These are phyloP conservation scores for Hypoxylon fragiforme DNA, from an alignment of 495 filamentous ascomycete genomes.

Conservation along the genomic window DNA sequence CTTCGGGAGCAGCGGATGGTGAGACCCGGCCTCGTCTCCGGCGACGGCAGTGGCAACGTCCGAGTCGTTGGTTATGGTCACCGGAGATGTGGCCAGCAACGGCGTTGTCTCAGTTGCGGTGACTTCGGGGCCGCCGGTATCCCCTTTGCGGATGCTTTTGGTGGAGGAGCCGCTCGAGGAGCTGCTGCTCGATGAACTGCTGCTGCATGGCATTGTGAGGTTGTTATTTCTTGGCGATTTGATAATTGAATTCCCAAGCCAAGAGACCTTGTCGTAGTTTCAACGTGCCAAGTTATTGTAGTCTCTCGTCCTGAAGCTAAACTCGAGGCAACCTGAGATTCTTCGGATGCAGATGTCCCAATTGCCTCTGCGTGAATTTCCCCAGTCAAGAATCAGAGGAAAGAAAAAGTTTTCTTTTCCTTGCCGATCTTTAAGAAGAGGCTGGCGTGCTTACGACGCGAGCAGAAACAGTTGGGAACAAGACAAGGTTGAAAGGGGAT, in stretches of 20 bases:
- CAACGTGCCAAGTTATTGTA: too few species aligned
- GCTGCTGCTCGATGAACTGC: conserved; percentile 4
- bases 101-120: conserved; percentile 42
- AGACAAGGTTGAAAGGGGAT: not conserved
- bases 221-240: not conserved
- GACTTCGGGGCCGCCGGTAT: not conserved
- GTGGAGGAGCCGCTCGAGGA: too few species aligned
- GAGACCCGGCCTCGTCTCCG: conserved; percentile 30
- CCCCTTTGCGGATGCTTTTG: not conserved
- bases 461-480: not conserved
- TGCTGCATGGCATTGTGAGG: conserved; percentile 19
- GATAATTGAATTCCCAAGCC: too few species aligned
- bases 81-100: conserved; percentile 36
- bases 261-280: too few species aligned
- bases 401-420: not conserved
- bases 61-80: conserved; percentile 13
- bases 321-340: not conserved
- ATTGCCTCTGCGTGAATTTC: not conserved
- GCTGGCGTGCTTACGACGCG: not conserved
- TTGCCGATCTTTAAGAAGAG: not conserved
- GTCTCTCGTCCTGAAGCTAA: too few species aligned
- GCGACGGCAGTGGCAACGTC: conserved; percentile 18
- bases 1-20: conserved; percentile 20
- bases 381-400: not conserved
- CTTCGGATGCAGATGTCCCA: not conserved